A percentile compares a stretch with the other conserved stretches of the same genome.
Evolutionary conservation across 768 basidiomycete species (phyloP).

Genomic region (Rhizopogon rudus): DNA sequence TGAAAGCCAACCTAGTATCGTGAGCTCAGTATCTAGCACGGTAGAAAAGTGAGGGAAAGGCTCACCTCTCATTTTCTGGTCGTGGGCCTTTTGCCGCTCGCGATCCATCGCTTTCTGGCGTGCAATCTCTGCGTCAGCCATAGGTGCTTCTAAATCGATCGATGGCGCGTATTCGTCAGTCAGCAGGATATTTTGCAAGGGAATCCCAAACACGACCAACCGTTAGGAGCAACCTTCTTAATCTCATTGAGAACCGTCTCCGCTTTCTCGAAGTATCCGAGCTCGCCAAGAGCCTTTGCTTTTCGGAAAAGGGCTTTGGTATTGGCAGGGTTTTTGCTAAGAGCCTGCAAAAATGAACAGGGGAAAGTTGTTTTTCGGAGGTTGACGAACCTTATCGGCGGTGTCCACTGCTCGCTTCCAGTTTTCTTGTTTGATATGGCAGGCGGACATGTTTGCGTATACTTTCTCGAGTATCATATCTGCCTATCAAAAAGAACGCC

Average conservation of each 20-base stretch:
- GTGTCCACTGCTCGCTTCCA: conserved; percentile 77
- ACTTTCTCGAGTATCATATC: conserved; percentile 78
- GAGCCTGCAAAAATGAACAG: conserved; percentile 41
- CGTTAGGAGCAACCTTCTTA: conserved; percentile 56
- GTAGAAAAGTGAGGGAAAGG: neutral
- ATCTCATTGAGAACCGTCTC: conserved; percentile 60
- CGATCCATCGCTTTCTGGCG: conserved; percentile 60
- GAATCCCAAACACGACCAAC: conserved; percentile 27
- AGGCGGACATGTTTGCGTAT: conserved; percentile 82
- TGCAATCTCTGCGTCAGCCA: conserved; percentile 60
- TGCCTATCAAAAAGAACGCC: conserved; percentile 35
- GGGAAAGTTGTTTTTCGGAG: neutral
- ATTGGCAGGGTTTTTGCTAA: conserved; percentile 70
- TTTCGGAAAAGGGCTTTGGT: conserved; percentile 80
- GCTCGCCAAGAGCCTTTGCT: conserved; percentile 72
- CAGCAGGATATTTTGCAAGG: neutral
- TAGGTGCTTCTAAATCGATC: conserved; percentile 40
- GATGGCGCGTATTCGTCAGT: neutral
- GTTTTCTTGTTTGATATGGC: conserved; percentile 74
- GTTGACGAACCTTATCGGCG: conserved; percentile 61
- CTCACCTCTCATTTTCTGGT: conserved; percentile 71
- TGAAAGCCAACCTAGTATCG: conserved; percentile 25
- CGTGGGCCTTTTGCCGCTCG: conserved; percentile 58
- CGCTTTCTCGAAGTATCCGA: conserved; percentile 72
- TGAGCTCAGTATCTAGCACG: conserved; percentile 1